A percentile compares a stretch with the other conserved stretches of the same genome.
These are phyloP conservation scores for Aspergillus alliaceus DNA, from an alignment of 2,329 filamentous ascomycete species.

Conservation along the genomic window DNA sequence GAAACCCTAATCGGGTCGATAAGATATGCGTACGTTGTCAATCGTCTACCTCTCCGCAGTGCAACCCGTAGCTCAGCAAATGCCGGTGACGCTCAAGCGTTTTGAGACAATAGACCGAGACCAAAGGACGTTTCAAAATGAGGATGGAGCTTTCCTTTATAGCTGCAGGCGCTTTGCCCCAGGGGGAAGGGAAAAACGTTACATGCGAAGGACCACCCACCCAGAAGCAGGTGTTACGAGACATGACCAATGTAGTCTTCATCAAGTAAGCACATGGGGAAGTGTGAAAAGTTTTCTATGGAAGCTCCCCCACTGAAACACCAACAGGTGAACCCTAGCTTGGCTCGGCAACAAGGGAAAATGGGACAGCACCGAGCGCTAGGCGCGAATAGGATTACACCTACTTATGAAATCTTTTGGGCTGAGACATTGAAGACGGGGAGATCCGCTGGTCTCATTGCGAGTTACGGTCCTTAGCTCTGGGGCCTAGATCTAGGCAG, in stretches of 20 bases:
- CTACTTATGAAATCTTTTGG: not conserved
- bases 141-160: not conserved
- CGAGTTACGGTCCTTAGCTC: not conserved
- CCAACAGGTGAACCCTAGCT: not conserved
- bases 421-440: not conserved
- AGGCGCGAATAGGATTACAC: not conserved
- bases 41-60: not conserved
- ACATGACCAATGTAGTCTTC: not conserved
- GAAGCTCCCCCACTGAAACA: not conserved
- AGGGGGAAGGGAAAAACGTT: not conserved
- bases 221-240: not conserved
- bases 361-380: not conserved
- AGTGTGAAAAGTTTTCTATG: not conserved
- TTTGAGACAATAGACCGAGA: not conserved
- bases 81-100: not conserved
- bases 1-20: not conserved
- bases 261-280: not conserved
- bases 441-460: not conserved
- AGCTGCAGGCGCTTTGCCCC: not conserved
- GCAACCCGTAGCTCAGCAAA: not conserved
- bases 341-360: not conserved
- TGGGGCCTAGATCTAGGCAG: constrained; percentile 4
- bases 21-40: not conserved
- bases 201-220: not conserved
- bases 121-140: not conserved